Evolutionary conservation across 257 asterid genomes (phyloP), one percentile per base, ranked within the genome.

Genomic region (Solanum sitiens): DNA sequence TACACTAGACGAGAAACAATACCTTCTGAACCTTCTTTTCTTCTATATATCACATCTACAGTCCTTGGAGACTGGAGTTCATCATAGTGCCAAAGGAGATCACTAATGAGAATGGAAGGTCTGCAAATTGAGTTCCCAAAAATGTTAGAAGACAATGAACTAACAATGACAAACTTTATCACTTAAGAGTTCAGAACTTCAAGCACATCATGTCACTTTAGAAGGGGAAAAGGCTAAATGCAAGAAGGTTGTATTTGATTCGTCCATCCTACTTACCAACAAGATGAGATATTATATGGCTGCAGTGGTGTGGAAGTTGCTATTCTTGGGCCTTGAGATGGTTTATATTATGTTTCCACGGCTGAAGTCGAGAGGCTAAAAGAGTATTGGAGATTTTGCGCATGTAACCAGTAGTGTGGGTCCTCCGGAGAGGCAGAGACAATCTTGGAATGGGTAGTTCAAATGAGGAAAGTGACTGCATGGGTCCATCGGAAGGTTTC

Each of bases 101-200:
- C 99, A 82, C 94, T 93, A 80, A 96, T 96, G 79, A 96, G 98
- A 92, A 95, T 91, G 86, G 94, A 87, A 85, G 99, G 98, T 90
- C 98, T 95, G 97, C 93, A 92, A 90, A 42, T 89, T 71, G 83
- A 79, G 76, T 83, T 50, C 84, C 89, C 82, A 15, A 67, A 71
- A 33, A 83, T 59, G 87, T 88, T 80, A 86, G 83, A 70, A 63
- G 47, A 44, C 47, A 20, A 47, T 40, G 65, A 67, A 63, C 87
- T 27, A 85, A 80, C 45, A 86, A 86, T 25, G 70, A 86, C 37
- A 35, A 86, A 71, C 72, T 86, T 20, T 7, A 67, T 85, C 67
- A 73, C 42, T 50, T 71, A 4, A 4, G 2, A 35, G 67, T 42
- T 61, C 82, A 70, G 50, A 44, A 70, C 37, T 77, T 77, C 23